phyloP scores from a whole-genome alignment of 768 basidiomycete genomes.

The Chalciporus chontae region DNA sequence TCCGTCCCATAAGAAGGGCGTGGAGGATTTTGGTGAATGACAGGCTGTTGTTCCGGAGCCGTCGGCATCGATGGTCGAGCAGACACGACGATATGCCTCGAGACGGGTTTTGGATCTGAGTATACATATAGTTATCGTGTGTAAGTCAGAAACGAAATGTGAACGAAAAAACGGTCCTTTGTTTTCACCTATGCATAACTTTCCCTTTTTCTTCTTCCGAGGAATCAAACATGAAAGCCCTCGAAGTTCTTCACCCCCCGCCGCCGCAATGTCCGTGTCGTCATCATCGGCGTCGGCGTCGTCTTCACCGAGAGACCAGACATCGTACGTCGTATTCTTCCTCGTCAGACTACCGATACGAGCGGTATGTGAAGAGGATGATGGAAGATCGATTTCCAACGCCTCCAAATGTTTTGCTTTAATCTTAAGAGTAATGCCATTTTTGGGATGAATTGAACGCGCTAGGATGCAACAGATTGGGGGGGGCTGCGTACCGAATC shows the following conservation, averaged over 20 bases:
- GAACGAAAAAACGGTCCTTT: too few species aligned
- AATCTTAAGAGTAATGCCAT: too few species aligned
- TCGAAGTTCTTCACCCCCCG: slow-evolving; percentile 64
- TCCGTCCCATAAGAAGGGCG: slow-evolving; percentile 58
- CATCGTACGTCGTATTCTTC: slow-evolving; percentile 56
- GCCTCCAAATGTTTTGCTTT: slow-evolving; percentile 62
- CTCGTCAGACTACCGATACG: slow-evolving; percentile 49
- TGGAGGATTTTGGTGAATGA: slow-evolving; percentile 46
- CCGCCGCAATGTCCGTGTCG: slow-evolving; percentile 37
- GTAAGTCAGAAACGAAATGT: too few species aligned
- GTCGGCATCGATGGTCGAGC: slow-evolving; percentile 41
- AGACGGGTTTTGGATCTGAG: slow-evolving; percentile 52
- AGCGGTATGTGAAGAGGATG: slow-evolving; percentile 37
- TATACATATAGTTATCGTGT: too few species aligned
- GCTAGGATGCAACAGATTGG: too few species aligned
- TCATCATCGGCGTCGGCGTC: too few species aligned
- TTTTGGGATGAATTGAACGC: too few species aligned
- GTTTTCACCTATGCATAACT: slow-evolving; percentile 59
- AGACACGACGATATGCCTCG: slow-evolving; percentile 56
- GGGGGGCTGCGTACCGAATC: slow-evolving; percentile 58
- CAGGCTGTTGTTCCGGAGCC: slow-evolving; percentile 10
- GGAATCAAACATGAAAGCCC: slow-evolving; percentile 62
- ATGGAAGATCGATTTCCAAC: slow-evolving; percentile 44
- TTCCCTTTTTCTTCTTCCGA: slow-evolving; percentile 55
- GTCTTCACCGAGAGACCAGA: slow-evolving; percentile 65